phyloP scores from a whole-genome alignment of 352 stramenopile genomes.

The Discostella stelligera region DNA sequence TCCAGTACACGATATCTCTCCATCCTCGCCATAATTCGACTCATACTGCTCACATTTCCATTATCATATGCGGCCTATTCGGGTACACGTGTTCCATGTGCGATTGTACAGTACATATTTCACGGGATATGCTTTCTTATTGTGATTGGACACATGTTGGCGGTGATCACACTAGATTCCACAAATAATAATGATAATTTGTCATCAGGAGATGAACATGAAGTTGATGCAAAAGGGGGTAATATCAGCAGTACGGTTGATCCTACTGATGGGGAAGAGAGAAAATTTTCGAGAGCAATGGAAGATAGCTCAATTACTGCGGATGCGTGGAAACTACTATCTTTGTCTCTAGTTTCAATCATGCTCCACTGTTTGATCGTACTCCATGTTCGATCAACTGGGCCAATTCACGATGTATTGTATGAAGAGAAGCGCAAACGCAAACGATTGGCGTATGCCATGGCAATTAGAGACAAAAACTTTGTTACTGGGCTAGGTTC shows the following conservation, averaged over 20 bases:
- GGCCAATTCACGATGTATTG: slow-evolving; percentile 50
- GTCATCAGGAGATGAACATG: neutral
- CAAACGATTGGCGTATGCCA: slow-evolving; percentile 51
- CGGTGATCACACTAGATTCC: slow-evolving; percentile 62
- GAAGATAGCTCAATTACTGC: slow-evolving; percentile 15
- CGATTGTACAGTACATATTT: slow-evolving; percentile 63
- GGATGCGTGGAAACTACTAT: slow-evolving; percentile 59
- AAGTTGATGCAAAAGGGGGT: neutral
- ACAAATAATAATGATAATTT: neutral
- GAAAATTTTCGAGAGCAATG: slow-evolving; percentile 5
- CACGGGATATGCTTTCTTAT: slow-evolving; percentile 55
- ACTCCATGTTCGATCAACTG: slow-evolving; percentile 73
- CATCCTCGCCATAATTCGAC: slow-evolving; percentile 50
- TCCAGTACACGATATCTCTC: slow-evolving; percentile 42
- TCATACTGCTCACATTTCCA: slow-evolving; percentile 64
- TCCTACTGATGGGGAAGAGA: neutral
- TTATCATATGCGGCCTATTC: slow-evolving; percentile 74
- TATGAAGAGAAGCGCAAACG: slow-evolving; percentile 49
- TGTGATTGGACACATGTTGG: slow-evolving; percentile 63
- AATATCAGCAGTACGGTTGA: neutral
- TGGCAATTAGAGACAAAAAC: slow-evolving; percentile 31
- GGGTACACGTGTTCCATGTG: slow-evolving; percentile 65
- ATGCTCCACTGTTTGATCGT: slow-evolving; percentile 71
- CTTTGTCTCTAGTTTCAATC: slow-evolving; percentile 58
- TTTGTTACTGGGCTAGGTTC: slow-evolving; percentile 1